phyloP scores from a whole-genome alignment of 768 basidiomycete genomes.

The Fistulinella prunicolor region DNA sequence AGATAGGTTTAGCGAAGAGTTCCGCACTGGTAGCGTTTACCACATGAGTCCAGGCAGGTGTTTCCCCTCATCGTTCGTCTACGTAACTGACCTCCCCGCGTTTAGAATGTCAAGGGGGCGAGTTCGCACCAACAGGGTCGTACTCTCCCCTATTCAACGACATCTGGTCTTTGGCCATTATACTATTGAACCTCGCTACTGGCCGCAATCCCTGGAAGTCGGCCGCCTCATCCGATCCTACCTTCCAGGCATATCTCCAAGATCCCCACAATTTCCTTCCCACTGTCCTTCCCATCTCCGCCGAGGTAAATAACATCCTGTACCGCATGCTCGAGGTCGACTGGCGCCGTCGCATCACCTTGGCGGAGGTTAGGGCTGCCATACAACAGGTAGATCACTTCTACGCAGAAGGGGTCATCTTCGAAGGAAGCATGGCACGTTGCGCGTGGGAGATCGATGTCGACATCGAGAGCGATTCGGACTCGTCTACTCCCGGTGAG shows the following conservation, averaged over 20 bases:
- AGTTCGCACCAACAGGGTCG: constrained; percentile 54
- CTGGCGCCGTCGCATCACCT: constrained; percentile 51
- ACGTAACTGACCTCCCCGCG: constrained; percentile 20
- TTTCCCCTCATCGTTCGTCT: constrained; percentile 8
- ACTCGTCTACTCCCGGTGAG: constrained; percentile 49
- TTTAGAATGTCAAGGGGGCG: constrained; percentile 82
- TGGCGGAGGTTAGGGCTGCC: constrained; percentile 49
- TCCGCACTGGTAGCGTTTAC: constrained; percentile 95
- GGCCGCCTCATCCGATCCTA: constrained; percentile 77
- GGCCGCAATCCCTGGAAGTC: constrained; percentile 97
- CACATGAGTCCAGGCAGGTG: constrained; percentile 91
- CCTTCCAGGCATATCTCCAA: constrained; percentile 83
- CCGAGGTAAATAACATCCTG: constrained; percentile 69
- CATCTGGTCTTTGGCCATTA: constrained; percentile 95
- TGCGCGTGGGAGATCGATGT: constrained; percentile 77
- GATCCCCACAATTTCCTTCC: constrained; percentile 80
- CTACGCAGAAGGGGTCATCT: constrained; percentile 71
- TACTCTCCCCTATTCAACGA: constrained; percentile 92
- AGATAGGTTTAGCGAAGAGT: constrained; percentile 80
- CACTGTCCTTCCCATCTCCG: constrained; percentile 77
- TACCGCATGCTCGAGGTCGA: constrained; percentile 71
- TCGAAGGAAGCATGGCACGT: constrained; percentile 77
- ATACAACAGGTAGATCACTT: constrained; percentile 59
- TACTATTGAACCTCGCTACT: constrained; percentile 92
- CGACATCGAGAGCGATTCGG: constrained; percentile 59